Evolutionary conservation across 1,139 yeast species (phyloP), one percentile per base, ranked within the genome.

Genomic region (Pichia sp.): DNA sequence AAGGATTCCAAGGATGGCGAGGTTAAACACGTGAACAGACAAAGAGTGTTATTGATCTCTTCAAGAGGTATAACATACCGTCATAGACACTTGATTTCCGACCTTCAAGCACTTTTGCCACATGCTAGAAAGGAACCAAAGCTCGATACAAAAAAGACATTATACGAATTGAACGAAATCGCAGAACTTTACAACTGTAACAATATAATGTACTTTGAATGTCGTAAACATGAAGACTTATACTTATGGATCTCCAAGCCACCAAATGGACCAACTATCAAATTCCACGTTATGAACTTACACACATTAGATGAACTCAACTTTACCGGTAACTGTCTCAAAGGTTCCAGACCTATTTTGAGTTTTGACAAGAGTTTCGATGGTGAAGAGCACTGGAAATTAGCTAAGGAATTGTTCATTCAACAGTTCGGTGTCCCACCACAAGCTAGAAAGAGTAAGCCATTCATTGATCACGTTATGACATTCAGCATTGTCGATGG

Each of bases 161-260:
- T 91, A 47, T 74, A 76, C 56, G 94, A 86, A 60, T 70, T 91
- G 47, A 91, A 91, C 55, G 98, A 91, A 64, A 84, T 88, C 46
- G 97, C 98, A 3, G 98, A 93, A 57, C 69, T 93, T 47, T 87
- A 91, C 72, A 91, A 91, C 69, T 93, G 99, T 72, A 93, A 91
- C 66, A 91, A 91, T 58, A 76, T 93, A 49, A 68, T 87, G 61
- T 91, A 84, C 60, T 93, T 93, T 56, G 99, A 91, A 63, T 88
- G 95, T 41, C 79, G 97, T 66, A 91, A 93, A 64, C 97, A 91
- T 62, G 85, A 80, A 62, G 99, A 91, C 64, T 74, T 91, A 56
- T 91, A 93, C 60, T 63, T 91, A 59, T 91, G 97, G 96, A 62
- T 91, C 48, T 74, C 96, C 28, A 88, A 91, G 63, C 94, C 97